Evolutionary conservation across 805 yeast genomes (phyloP).

Genomic region (Kurtzmaniella fragi): DNA sequence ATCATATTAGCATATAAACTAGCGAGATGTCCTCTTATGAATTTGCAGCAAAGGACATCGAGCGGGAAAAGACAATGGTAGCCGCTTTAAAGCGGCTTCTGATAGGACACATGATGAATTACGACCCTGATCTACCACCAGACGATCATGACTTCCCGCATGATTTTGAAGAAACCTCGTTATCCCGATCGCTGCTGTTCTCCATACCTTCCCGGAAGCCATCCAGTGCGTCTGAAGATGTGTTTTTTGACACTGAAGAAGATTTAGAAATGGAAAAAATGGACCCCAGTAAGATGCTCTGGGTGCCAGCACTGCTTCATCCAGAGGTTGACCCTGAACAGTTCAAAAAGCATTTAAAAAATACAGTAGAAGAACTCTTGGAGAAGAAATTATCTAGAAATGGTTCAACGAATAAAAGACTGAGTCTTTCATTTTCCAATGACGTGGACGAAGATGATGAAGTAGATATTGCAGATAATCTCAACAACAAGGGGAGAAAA

Average conservation of each 20-base stretch:
- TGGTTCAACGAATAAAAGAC: conserved; percentile 20
- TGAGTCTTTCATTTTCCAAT: conserved; percentile 16
- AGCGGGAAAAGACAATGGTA: conserved; percentile 68
- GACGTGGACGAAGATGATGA: conserved; percentile 24
- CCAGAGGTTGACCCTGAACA: conserved; percentile 95
- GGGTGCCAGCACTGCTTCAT: conserved; percentile 96
- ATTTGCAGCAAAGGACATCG: conserved; percentile 70
- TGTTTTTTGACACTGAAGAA: conserved; percentile 14
- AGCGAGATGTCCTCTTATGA: conserved; percentile 15
- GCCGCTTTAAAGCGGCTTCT: conserved; percentile 70
- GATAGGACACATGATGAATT: conserved; percentile 54
- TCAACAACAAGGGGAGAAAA: no score
- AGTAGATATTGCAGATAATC: conserved; percentile 10
- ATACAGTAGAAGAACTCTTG: conserved; percentile 48
- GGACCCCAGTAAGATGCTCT: conserved; percentile 51
- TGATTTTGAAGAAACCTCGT: conserved; percentile 8
- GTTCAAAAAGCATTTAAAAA: conserved; percentile 61
- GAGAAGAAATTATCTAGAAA: conserved; percentile 29
- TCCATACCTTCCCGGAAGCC: neutral
- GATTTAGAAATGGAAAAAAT: conserved; percentile 1
- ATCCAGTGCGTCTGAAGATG: conserved; percentile 8
- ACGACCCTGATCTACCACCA: conserved; percentile 70
- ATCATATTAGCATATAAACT: neutral
- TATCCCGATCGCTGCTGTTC: no score
- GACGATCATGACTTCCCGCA: conserved; percentile 26